Percentiles rank a stretch among this genome's conserved stretches.
These are phyloP conservation scores for Aspergillus thermomutatus DNA, from an alignment of 2,329 filamentous ascomycete species.

Conservation along the genomic window DNA sequence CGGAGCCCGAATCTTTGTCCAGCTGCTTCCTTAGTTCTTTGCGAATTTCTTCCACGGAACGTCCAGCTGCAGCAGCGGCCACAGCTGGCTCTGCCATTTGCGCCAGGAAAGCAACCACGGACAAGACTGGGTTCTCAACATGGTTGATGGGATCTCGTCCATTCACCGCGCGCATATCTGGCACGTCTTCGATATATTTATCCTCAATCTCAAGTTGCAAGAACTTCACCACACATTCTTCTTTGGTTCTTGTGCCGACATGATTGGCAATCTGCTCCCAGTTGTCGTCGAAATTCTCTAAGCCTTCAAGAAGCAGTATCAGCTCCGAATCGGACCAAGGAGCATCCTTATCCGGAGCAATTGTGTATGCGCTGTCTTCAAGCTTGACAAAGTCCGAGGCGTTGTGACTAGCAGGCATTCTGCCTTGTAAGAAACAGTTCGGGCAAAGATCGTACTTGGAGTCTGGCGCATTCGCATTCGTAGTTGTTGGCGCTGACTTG, in stretches of 20 bases:
- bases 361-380: slow-evolving; percentile 80
- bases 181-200: slow-evolving; percentile 85
- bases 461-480: slow-evolving; percentile 53
- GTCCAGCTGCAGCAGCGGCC: slow-evolving; percentile 84
- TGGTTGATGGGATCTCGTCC: slow-evolving; percentile 87
- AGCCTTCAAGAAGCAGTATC: slow-evolving; percentile 80
- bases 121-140: slow-evolving; percentile 93
- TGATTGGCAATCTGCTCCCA: slow-evolving; percentile 92
- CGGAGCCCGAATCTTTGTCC: slow-evolving; percentile 56
- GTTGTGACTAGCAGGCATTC: slow-evolving; percentile 75
- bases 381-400: slow-evolving; percentile 81
- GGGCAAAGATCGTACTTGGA: slow-evolving; percentile 86
- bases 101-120: slow-evolving; percentile 90
- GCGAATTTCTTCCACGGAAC: slow-evolving; percentile 82
- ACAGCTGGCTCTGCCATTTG: slow-evolving; percentile 86
- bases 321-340: slow-evolving; percentile 90
- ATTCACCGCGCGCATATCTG: slow-evolving; percentile 64
- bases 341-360: slow-evolving; percentile 75
- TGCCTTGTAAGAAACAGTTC: slow-evolving; percentile 80
- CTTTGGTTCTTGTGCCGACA: slow-evolving; percentile 83
- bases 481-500: slow-evolving; percentile 58
- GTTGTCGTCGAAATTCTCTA: slow-evolving; percentile 92
- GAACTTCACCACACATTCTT: slow-evolving; percentile 97
- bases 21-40: slow-evolving; percentile 74
- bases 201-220: slow-evolving; percentile 95